Evolutionary conservation across 805 yeast species (phyloP).

Genomic region (Teunomyces kruisii): DNA sequence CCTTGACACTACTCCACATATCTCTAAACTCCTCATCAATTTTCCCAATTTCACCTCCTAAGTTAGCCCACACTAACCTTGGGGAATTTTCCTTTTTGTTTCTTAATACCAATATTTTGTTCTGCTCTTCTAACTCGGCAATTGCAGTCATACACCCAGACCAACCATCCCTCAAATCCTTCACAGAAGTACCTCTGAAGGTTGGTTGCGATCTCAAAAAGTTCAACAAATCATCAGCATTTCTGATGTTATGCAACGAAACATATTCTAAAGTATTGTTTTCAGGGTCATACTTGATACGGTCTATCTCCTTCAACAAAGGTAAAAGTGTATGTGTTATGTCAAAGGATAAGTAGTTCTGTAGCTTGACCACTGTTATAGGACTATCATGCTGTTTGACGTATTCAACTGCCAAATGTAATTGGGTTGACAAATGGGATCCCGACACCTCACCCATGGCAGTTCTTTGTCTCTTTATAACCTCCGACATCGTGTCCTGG

Average conservation of each 20-base stretch:
- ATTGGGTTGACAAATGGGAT: slow-evolving; percentile 78
- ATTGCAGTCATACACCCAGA: slow-evolving; percentile 80
- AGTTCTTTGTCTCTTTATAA: slow-evolving; percentile 35
- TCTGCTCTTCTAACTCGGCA: slow-evolving; percentile 71
- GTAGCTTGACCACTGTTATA: slow-evolving; percentile 62
- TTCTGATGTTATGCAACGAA: slow-evolving; percentile 83
- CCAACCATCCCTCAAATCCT: slow-evolving; percentile 90
- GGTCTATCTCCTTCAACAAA: slow-evolving; percentile 69
- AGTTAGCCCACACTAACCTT: slow-evolving; percentile 87
- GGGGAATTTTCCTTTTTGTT: slow-evolving; percentile 94
- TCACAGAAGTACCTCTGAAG: slow-evolving; percentile 83
- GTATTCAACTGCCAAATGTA: slow-evolving; percentile 88
- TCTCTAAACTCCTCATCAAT: slow-evolving; percentile 80
- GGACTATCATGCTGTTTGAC: slow-evolving; percentile 74
- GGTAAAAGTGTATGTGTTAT: slow-evolving; percentile 66
- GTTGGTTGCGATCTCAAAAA: slow-evolving; percentile 79
- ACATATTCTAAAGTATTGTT: slow-evolving; percentile 77
- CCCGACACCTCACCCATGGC: slow-evolving; percentile 33
- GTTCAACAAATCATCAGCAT: slow-evolving; percentile 71
- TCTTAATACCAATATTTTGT: slow-evolving; percentile 77
- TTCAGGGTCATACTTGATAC: slow-evolving; percentile 66
- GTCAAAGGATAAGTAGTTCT: slow-evolving; percentile 62
- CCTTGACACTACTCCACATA: slow-evolving; percentile 75
- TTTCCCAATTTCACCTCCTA: slow-evolving; percentile 67
- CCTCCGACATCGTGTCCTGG: slow-evolving; percentile 29